Evolutionary conservation across 768 basidiomycete genomes (phyloP).

Genomic region (Pluteus cervinus): DNA sequence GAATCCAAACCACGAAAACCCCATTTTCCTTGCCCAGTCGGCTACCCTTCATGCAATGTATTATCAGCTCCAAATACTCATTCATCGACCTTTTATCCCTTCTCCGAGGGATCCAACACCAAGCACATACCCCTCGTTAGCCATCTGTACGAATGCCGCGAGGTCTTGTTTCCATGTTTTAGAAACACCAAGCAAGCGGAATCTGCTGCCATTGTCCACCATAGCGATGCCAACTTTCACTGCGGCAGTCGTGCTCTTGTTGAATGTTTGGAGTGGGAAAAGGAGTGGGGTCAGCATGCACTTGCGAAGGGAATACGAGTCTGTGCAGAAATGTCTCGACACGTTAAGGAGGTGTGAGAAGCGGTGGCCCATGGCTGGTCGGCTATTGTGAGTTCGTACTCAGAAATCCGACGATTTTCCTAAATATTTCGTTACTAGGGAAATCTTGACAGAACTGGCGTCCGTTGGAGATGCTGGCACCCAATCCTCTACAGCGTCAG

Average conservation of each 20-base stretch:
- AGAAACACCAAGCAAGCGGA: slow-evolving; percentile 45
- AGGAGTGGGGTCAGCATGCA: slow-evolving; percentile 40
- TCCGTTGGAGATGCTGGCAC: slow-evolving; percentile 26
- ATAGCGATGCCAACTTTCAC: slow-evolving; percentile 30
- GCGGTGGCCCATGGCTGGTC: slow-evolving; percentile 36
- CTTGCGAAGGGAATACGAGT: slow-evolving; percentile 45
- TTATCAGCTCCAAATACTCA: slow-evolving; percentile 56
- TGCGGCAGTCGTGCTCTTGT: slow-evolving; percentile 48
- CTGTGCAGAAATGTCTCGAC: slow-evolving; percentile 55
- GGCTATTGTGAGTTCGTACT: slow-evolving; percentile 26
- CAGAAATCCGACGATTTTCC: background rate
- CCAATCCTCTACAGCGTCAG: no score
- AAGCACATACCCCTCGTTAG: slow-evolving; percentile 55
- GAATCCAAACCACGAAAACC: slow-evolving; percentile 32
- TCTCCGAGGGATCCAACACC: slow-evolving; percentile 42
- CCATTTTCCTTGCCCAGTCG: slow-evolving; percentile 48
- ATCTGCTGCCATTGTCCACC: slow-evolving; percentile 24
- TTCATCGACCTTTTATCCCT: slow-evolving; percentile 79
- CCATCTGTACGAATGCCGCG: slow-evolving; percentile 84
- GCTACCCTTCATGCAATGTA: slow-evolving; percentile 43
- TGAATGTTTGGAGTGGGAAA: slow-evolving; percentile 62
- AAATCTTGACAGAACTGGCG: slow-evolving; percentile 30
- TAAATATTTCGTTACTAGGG: slow-evolving; percentile 15
- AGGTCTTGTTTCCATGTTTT: slow-evolving; percentile 68
- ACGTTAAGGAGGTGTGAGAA: slow-evolving; percentile 37